A percentile compares a stretch with the other conserved stretches of the same genome.
phyloP scores from a whole-genome alignment of 2,329 filamentous ascomycete genomes.

The Emmonsia crescens region DNA sequence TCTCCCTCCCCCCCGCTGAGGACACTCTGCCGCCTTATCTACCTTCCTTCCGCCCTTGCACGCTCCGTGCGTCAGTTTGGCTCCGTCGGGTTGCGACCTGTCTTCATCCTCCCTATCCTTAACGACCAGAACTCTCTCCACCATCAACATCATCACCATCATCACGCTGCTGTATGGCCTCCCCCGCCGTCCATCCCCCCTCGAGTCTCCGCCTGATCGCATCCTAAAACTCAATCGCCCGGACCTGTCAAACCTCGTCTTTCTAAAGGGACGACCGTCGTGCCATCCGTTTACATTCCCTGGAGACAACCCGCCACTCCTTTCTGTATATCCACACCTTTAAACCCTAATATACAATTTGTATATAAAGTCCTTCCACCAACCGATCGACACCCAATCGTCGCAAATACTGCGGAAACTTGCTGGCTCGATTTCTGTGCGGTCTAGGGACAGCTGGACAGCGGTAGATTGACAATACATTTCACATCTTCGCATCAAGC shows the following conservation, averaged over 20 bases:
- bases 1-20: not conserved
- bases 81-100: not conserved
- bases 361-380: not conserved
- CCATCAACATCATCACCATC: not conserved
- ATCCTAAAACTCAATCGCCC: not conserved
- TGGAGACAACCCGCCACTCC: not conserved
- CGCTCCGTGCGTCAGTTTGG: not conserved
- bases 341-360: not conserved
- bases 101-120: not conserved
- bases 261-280: not conserved
- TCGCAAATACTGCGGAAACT: not conserved
- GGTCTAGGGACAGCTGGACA: not conserved
- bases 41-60: not conserved
- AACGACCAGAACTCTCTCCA: not conserved
- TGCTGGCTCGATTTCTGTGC: constrained; percentile 6
- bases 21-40: not conserved
- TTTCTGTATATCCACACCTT: not conserved
- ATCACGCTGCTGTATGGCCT: not conserved
- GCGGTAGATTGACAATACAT: not conserved
- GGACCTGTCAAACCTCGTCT: not conserved
- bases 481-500: not conserved
- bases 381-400: not conserved
- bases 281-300: not conserved
- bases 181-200: not conserved
- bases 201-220: not conserved